These are phyloP conservation scores for Scolecobasidium constrictum DNA, from an alignment of 2,329 filamentous ascomycete species.

Conservation along the genomic window DNA sequence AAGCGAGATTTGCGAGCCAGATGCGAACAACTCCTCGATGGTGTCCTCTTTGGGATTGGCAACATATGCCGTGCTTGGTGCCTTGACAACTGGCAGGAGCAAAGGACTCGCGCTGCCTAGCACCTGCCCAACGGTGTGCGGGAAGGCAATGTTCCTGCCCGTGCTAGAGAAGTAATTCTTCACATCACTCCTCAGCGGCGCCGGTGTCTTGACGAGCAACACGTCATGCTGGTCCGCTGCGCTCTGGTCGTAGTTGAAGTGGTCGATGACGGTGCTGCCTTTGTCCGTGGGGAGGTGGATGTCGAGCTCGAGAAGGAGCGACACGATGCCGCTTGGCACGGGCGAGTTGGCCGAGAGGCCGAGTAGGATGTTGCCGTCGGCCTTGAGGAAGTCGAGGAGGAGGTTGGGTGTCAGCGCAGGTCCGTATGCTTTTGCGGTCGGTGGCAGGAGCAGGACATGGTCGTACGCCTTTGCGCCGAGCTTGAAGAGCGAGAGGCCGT, in stretches of 20 bases:
- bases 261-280: conserved; percentile 77
- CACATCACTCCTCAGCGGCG: conserved; percentile 53
- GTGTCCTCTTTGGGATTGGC: conserved; percentile 81
- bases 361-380: conserved; percentile 81
- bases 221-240: conserved; percentile 86
- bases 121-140: conserved; percentile 67
- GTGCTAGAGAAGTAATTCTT: conserved; percentile 66
- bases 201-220: conserved; percentile 62
- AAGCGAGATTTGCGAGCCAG: conserved; percentile 71
- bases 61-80: conserved; percentile 76
- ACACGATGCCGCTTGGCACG: conserved; percentile 62
- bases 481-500: conserved; percentile 66
- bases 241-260: conserved; percentile 81
- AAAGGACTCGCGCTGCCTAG: conserved; percentile 67
- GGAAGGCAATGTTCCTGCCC: conserved; percentile 58
- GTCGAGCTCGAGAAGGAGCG: conserved; percentile 78
- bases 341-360: conserved; percentile 63
- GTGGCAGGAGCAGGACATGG: conserved; percentile 79
- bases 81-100: conserved; percentile 70
- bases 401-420: conserved; percentile 76
- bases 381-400: conserved; percentile 84
- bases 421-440: conserved; percentile 86
- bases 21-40: conserved; percentile 75
- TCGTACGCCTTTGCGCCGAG: conserved; percentile 84
- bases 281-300: conserved; percentile 80